A percentile compares a stretch with the other conserved stretches of the same genome.
phyloP scores from a whole-genome alignment of 2,329 filamentous ascomycete species.

The Fusarium pininemorale region DNA sequence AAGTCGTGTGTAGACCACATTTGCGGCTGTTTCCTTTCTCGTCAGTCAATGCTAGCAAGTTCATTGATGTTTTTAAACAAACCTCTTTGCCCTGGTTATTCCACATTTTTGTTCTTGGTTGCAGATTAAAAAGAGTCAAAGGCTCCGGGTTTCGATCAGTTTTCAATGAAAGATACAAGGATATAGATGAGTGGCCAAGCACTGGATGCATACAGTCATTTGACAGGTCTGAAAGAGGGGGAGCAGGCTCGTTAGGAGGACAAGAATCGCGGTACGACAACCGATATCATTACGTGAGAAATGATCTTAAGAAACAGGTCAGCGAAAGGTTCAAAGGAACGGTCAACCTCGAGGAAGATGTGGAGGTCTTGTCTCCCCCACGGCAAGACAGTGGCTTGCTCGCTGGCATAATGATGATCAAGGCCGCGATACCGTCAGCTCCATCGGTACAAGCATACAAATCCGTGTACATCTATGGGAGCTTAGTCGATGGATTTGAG shows the following conservation, averaged over 20 bases:
- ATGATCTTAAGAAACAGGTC: constrained; percentile 13
- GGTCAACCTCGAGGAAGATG: not conserved
- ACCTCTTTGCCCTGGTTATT: constrained; percentile 40
- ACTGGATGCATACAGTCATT: not conserved
- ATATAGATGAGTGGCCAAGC: constrained; percentile 4
- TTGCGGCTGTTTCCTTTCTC: constrained; percentile 27
- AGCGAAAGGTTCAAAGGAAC: not conserved
- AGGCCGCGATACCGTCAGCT: constrained; percentile 24
- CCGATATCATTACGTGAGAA: constrained; percentile 34
- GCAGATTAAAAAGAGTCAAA: not conserved
- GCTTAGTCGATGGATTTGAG: constrained; percentile 13
- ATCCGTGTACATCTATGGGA: constrained; percentile 21
- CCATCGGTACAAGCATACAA: constrained; percentile 3
- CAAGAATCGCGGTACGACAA: constrained; percentile 15
- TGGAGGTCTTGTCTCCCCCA: constrained; percentile 10
- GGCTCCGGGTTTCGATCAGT: not conserved
- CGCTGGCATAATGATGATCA: constrained; percentile 7
- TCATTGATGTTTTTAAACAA: not conserved
- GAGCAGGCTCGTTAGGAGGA: constrained; percentile 21
- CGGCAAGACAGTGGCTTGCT: constrained; percentile 33
- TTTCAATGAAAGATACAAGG: not conserved
- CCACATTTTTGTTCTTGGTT: constrained; percentile 33
- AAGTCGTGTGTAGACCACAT: constrained; percentile 45
- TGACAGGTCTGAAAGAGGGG: not conserved
- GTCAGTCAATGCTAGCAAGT: constrained; percentile 16